Percentiles rank a stretch among this genome's conserved stretches.
phyloP scores from a whole-genome alignment of 495 filamentous ascomycete species.

The Friedmanniomyces endolithicus region DNA sequence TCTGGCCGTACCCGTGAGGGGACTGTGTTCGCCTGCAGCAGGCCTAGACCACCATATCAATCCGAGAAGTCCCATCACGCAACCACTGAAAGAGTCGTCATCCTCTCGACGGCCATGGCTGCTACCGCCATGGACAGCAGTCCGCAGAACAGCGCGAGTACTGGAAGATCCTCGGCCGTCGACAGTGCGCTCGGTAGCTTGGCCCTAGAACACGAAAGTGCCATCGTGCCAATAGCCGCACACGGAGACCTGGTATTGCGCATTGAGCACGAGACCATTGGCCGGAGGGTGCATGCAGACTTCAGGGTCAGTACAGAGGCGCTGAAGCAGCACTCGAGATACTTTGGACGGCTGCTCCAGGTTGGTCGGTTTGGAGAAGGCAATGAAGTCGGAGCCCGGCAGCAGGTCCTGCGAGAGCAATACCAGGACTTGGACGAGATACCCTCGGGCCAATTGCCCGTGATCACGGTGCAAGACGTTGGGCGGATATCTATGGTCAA shows the following conservation, averaged over 20 bases:
- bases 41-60: background rate
- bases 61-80: background rate
- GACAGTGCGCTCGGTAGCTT: background rate
- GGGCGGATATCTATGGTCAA: conserved; percentile 44
- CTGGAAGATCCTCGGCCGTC: background rate
- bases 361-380: conserved; percentile 26
- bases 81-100: background rate
- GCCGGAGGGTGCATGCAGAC: background rate
- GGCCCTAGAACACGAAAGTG: background rate
- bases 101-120: background rate
- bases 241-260: conserved; percentile 41
- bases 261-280: conserved; percentile 1
- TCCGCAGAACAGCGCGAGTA: background rate
- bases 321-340: conserved; percentile 40
- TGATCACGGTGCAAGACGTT: conserved; percentile 44
- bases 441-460: conserved; percentile 38
- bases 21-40: background rate
- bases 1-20: conserved; percentile 21
- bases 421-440: conserved; percentile 36
- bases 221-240: conserved; percentile 29
- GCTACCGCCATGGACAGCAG: background rate
- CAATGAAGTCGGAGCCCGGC: conserved; percentile 31
- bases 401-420: conserved; percentile 32
- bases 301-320: conserved; percentile 31
- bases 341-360: conserved; percentile 46